A percentile compares a stretch with the other conserved stretches of the same genome.
These are phyloP conservation scores for Rhizopus stolonifer DNA, from an alignment of 371 early-diverging fungal species.

Conservation along the genomic window DNA sequence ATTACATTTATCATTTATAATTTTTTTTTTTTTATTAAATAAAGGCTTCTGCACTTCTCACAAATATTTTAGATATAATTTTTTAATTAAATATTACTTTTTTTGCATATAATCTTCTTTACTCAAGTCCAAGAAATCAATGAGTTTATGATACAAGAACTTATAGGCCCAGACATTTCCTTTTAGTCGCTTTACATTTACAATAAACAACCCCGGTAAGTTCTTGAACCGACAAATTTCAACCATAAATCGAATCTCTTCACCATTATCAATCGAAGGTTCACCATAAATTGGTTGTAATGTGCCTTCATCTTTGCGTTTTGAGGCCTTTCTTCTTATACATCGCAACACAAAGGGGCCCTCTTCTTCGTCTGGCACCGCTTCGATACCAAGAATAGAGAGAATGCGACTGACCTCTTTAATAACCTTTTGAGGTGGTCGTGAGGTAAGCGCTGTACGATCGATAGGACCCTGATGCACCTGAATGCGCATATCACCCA, in stretches of 20 bases:
- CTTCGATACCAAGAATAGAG: slow-evolving; percentile 68
- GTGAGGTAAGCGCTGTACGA: slow-evolving; percentile 68
- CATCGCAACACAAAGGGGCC: slow-evolving; percentile 71
- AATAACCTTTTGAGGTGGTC: slow-evolving; percentile 69
- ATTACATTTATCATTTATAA: background rate
- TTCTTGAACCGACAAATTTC: slow-evolving; percentile 88
- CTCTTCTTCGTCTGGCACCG: slow-evolving; percentile 47
- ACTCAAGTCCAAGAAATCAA: slow-evolving; percentile 53
- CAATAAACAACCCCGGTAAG: slow-evolving; percentile 79
- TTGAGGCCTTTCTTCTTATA: slow-evolving; percentile 50
- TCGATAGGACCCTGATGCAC: slow-evolving; percentile 80
- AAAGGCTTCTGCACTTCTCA: too few relatives aligned
- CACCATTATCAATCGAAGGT: slow-evolving; percentile 78
- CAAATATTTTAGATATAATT: background rate
- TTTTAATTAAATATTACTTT: background rate
- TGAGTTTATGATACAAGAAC: slow-evolving; percentile 76
- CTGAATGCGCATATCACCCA: slow-evolving; percentile 49
- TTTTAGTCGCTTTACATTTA: slow-evolving; percentile 80
- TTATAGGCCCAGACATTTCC: slow-evolving; percentile 93
- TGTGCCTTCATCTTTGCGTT: slow-evolving; percentile 13
- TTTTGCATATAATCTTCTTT: slow-evolving; percentile 41
- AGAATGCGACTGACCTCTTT: slow-evolving; percentile 64
- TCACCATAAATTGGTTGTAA: slow-evolving; percentile 89
- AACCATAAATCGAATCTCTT: slow-evolving; percentile 77
- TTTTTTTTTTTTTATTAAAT: too few relatives aligned